Evolutionary conservation across 352 stramenopile genomes (phyloP).

Genomic region (Phytophthora citricola): DNA sequence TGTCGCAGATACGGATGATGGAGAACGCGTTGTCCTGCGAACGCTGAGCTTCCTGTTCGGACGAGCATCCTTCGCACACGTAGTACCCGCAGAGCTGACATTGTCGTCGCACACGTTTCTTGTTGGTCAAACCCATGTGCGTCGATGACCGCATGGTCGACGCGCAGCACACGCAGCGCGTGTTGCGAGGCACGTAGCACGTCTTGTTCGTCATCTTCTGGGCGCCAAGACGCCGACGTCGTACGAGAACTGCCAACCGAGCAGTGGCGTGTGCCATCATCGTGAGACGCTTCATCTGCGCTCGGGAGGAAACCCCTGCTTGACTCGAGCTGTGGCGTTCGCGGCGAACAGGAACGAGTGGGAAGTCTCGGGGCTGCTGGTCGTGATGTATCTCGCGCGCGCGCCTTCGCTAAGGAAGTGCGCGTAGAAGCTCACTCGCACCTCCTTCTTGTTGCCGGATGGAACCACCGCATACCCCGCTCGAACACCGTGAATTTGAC

Average conservation of each 20-base stretch:
- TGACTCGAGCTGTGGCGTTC: slow-evolving; percentile 17
- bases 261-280: slow-evolving; percentile 36
- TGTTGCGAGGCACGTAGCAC: slow-evolving; percentile 37
- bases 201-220: slow-evolving; percentile 40
- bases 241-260: slow-evolving; percentile 46
- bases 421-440: slow-evolving; percentile 46
- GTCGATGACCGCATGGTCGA: slow-evolving; percentile 31
- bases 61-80: slow-evolving; percentile 56
- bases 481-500: slow-evolving; percentile 30
- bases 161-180: slow-evolving; percentile 52
- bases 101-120: slow-evolving; percentile 27
- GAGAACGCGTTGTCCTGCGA: slow-evolving; percentile 15
- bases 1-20: slow-evolving; percentile 38
- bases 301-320: slow-evolving; percentile 26
- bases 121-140: slow-evolving; percentile 37
- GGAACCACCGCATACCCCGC: slow-evolving; percentile 32
- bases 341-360: slow-evolving; percentile 11
- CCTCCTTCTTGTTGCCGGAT: slow-evolving; percentile 17
- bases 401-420: slow-evolving; percentile 22
- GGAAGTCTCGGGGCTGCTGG: slow-evolving; percentile 4
- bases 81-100: slow-evolving; percentile 60
- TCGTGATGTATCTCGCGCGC: neutral
- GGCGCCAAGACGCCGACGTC: slow-evolving; percentile 45
- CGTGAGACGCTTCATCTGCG: slow-evolving; percentile 31
- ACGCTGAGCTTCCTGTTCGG: slow-evolving; percentile 39